Evolutionary conservation across 1,284 basidiomycete genomes (phyloP).

Genomic region (Puccinia hordei): DNA sequence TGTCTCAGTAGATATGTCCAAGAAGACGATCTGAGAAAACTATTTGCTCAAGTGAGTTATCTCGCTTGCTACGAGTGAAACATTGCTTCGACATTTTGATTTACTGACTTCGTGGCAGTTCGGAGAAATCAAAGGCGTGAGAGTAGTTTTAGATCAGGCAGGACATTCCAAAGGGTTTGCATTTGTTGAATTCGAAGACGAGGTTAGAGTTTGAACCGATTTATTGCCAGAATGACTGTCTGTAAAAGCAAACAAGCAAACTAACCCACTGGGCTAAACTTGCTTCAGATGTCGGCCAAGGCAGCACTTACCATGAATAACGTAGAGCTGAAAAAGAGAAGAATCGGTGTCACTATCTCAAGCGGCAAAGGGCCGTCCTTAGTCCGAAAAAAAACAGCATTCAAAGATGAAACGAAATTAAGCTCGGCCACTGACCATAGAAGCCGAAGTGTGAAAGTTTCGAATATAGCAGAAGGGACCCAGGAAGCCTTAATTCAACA

Average conservation of each 20-base stretch:
- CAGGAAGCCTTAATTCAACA: slow-evolving; percentile 90
- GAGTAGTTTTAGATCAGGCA: slow-evolving; percentile 73
- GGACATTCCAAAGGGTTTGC: slow-evolving; percentile 81
- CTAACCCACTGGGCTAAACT: slow-evolving; percentile 24
- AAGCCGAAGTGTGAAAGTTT: slow-evolving; percentile 69
- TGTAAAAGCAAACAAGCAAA: neutral
- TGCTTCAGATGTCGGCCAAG: slow-evolving; percentile 68
- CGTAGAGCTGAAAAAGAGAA: slow-evolving; percentile 76
- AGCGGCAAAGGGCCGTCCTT: slow-evolving; percentile 69
- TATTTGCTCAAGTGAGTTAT: slow-evolving; percentile 66
- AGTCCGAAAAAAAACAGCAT: slow-evolving; percentile 28
- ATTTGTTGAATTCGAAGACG: slow-evolving; percentile 84
- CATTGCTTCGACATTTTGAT: neutral
- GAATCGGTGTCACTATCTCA: slow-evolving; percentile 78
- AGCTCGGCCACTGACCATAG: slow-evolving; percentile 63
- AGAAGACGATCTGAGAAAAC: slow-evolving; percentile 71
- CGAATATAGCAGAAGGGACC: slow-evolving; percentile 70
- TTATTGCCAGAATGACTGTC: neutral
- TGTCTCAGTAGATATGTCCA: slow-evolving; percentile 75
- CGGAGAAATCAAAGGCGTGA: slow-evolving; percentile 75
- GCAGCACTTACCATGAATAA: slow-evolving; percentile 78
- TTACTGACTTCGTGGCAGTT: slow-evolving; percentile 64
- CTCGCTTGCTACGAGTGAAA: slow-evolving; percentile 58
- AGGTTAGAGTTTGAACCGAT: slow-evolving; percentile 63
- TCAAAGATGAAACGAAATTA: slow-evolving; percentile 41